Evolutionary conservation across 1,284 basidiomycete genomes (phyloP), one percentile per base, ranked within the genome.

Genomic region (Lentinus polychrous): DNA sequence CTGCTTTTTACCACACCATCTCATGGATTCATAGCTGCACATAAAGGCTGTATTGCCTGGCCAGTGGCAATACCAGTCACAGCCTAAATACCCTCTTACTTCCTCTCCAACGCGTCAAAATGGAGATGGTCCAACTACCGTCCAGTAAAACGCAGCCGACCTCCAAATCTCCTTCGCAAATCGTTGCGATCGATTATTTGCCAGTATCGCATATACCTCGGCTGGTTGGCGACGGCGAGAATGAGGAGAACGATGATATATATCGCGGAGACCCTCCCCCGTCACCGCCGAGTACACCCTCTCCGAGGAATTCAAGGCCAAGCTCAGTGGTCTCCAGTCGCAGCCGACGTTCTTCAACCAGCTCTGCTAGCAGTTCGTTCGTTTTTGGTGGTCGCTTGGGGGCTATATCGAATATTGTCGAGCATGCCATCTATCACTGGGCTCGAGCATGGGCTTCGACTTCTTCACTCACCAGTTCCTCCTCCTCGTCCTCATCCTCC

Each of bases 221-320:
- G 49, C 18, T n/a, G n/a, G 45, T 45, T 7, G 49, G 47, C 35
- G 51, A 46, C 5, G 49, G 47, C 27, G 51, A 69, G 18, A 58
- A 69, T 50, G 68, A 66, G 46, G 69, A 74, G 32, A 62, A 66
- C 44, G 60, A 63, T 20, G 77, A 81, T 58, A 83, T 86, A 48
- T 85, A 81, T 58, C 74, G 83, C 51, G 83, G 82, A n/a, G 68
- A 68, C 20, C 70, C 64, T 2, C 69, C 67, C 27, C 62, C 65
- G 6, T 57, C 64, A 17, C 58, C 61, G 14, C 59, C 61, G 17
- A 58, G 61, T 38, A 58, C 61, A 23, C 55, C 61, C 33, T 27
- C 61, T n/a, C 59, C 61, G 17, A 58, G 61, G 38, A 58, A 61
- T 27, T 55, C 61, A 33, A 62, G 65, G 15, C 50, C 65, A 48